Evolutionary conservation across 768 basidiomycete species (phyloP).

Genomic region (Boletus huronensis): DNA sequence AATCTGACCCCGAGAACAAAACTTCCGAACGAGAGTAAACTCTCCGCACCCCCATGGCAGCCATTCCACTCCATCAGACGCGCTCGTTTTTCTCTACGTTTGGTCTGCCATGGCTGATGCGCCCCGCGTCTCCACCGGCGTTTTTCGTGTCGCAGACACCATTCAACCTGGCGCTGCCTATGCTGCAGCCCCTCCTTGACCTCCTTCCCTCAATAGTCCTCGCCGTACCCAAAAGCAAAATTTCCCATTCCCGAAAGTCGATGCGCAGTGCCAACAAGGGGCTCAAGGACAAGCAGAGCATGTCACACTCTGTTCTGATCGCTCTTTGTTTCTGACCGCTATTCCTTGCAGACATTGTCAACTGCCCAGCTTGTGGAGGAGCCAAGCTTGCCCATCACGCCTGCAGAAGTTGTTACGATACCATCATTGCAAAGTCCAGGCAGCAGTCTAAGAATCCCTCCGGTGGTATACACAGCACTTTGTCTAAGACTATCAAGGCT

Average conservation of each 20-base stretch:
- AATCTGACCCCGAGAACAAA: neutral
- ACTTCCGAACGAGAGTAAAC: neutral
- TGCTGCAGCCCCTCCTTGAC: slow-evolving; percentile 53
- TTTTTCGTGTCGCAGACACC: slow-evolving; percentile 26
- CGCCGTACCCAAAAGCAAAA: slow-evolving; percentile 92
- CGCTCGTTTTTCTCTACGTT: slow-evolving; percentile 25
- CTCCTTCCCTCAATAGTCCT: slow-evolving; percentile 85
- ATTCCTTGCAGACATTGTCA: slow-evolving; percentile 66
- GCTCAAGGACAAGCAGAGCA: slow-evolving; percentile 90
- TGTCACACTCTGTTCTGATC: neutral
- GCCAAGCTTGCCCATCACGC: slow-evolving; percentile 88
- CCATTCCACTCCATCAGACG: slow-evolving; percentile 36
- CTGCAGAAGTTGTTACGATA: slow-evolving; percentile 72
- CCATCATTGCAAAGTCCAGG: slow-evolving; percentile 26
- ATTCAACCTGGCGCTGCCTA: slow-evolving; percentile 37
- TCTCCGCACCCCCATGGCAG: slow-evolving; percentile 35
- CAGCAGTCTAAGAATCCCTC: slow-evolving; percentile 13
- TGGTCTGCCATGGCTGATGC: slow-evolving; percentile 24
- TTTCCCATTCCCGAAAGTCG: slow-evolving; percentile 90
- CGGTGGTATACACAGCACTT: neutral
- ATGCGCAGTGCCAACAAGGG: slow-evolving; percentile 96
- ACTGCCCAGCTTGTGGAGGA: slow-evolving; percentile 85
- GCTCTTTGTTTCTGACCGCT: slow-evolving; percentile 2
- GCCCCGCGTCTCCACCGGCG: slow-evolving; percentile 15
- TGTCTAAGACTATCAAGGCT: neutral